Base-by-base conservation (phyloP, 306 rosid species). In the Citrullus mucosospermus region DNA sequence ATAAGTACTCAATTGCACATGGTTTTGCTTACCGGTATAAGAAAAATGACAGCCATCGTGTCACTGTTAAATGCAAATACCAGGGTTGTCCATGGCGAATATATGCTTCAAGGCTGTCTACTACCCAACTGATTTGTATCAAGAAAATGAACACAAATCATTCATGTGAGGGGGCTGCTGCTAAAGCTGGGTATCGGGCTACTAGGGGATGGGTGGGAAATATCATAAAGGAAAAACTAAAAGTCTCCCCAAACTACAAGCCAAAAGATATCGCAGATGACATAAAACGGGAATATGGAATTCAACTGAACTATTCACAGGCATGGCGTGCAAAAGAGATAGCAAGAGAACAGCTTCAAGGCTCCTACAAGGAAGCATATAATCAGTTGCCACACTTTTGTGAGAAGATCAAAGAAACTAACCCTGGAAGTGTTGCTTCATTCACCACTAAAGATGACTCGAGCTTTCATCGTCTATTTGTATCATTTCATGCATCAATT, bases 131-230 rank as follows among this genome's bases (percentile, higher is more conserved):
- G 86, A 88, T 95, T 83, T 95, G 97, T 87, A 91, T 91, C 46
- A 95, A 95, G 91, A 92, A 88, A 85, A 95, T 92, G 98, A 89
- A 85, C 81, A 56, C 80, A 25, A 65, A 82, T 65, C 98, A 95
- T 84, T 90, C 95, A 18, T 95, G 98, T 81, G 97, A 95, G 82
- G 98, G 98, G 69, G 92, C 97, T 61, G 83, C 89, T 6, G 89
- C 91, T 71, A 95, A 95, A 90, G 97, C 97, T 68, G 97, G 98
- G 80, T 92, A 95, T 83, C 95, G 97, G 36, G 96, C 97, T 18
- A 92, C 98, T 30, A 91, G 97, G 86, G 98, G 98, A 79, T 95
- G 97, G 98, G 97, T 95, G 81, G 97, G 98, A 82, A 95, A 88
- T 79, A 91, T 95, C 81, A 95, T 95, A 78, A 95, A 92, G 88